These are phyloP conservation scores for Polychaeton citri DNA, from an alignment of 2,329 filamentous ascomycete genomes.

Conservation along the genomic window DNA sequence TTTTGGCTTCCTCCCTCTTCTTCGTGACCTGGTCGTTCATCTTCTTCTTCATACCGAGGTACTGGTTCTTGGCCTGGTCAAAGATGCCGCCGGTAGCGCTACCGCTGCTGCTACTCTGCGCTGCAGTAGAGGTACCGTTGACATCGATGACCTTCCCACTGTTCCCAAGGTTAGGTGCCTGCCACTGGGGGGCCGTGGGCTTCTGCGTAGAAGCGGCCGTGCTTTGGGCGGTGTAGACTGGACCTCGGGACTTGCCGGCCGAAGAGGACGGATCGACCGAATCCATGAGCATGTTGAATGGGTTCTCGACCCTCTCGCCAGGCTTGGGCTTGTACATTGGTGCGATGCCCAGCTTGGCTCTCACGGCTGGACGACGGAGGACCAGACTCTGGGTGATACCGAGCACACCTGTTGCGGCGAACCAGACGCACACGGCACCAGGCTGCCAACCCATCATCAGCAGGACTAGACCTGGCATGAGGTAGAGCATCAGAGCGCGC, in stretches of 20 bases:
- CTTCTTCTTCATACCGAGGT: background rate
- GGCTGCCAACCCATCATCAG: conserved; percentile 42
- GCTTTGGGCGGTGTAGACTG: no score
- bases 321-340: conserved; percentile 17
- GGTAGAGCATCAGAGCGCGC: conserved; percentile 29
- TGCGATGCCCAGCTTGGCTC: conserved; percentile 25
- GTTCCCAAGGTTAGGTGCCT: background rate
- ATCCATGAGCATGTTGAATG: background rate
- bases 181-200: background rate
- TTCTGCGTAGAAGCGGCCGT: background rate
- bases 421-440: conserved; percentile 49
- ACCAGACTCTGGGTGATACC: conserved; percentile 26
- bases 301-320: background rate
- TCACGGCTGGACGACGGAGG: conserved; percentile 24
- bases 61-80: background rate
- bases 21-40: background rate
- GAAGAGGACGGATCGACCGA: background rate
- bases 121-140: conserved; percentile 2
- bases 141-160: conserved; percentile 6
- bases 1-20: background rate
- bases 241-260: background rate
- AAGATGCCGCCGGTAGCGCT: background rate
- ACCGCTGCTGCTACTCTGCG: conserved; percentile 3
- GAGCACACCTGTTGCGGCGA: conserved; percentile 34
- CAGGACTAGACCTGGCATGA: conserved; percentile 41